Base-by-base conservation (phyloP, 108 stramenopile genomes). In the Hondaea fermentalgiana region DNA sequence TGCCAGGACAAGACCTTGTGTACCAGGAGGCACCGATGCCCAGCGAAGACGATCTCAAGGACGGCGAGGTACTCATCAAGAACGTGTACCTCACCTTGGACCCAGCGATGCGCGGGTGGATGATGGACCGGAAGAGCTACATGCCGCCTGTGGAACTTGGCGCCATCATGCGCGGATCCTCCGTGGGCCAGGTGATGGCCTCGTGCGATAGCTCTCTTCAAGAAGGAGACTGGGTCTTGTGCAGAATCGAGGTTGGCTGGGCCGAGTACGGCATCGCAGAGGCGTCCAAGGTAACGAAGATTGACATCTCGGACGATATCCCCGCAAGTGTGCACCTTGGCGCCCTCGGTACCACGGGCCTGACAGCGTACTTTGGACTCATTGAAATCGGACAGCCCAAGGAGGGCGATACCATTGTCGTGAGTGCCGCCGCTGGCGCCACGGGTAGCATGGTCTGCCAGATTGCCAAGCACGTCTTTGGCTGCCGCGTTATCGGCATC, bases 351-450 rank as follows among this genome's bases (percentile, higher is more conserved):
- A 57, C 58, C 28, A 91, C 90, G 10, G 90, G 90, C 2, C 51
- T 89, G 5, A 91, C 90, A 25, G 90, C 90, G 43, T 91, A 87
- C 43, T 91, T 91, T 89, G 90, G 90, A 5, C 88, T 91, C 44
- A 57, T 91, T 45, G 89, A 83, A 16, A 72, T 89, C 57, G 88
- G 90, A 14, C 42, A 51, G 44, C 42, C 88, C n/a, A 89, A 87
- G n/a, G 72, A 60, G 72, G 90, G 90, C 17, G 91, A 91, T 29
- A 90, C 90, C 6, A 60, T 91, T 21, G 58, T 91, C 44, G 90
- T 91, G 42, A 90, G 57, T 44, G 91, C 91, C 17, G 91, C 91
- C 49, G 91, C 91, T 29, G 91, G 91, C 10, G 91, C 91, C 2
- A 88, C 88, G 14, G 91, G 91, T 5, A 64, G 44, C 28, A 29